These are phyloP conservation scores for Spiraea crenata DNA, from an alignment of 331 rosid genomes.

Conservation along the genomic window DNA sequence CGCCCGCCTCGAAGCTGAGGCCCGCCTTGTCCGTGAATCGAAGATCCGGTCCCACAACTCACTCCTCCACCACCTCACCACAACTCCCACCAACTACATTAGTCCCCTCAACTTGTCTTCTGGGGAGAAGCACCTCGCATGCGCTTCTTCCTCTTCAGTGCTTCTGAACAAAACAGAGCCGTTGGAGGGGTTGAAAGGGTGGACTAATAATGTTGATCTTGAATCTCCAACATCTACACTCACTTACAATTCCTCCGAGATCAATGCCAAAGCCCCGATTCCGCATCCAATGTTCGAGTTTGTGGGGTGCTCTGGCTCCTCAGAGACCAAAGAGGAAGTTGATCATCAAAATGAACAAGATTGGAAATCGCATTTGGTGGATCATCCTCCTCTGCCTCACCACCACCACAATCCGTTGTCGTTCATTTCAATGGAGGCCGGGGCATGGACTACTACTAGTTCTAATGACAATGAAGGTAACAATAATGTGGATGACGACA, in stretches of 20 bases:
- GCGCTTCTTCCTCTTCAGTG: not conserved
- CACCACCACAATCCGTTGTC: no score
- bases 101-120: slow-evolving; percentile 30
- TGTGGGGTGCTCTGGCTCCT: slow-evolving; percentile 70
- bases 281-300: slow-evolving; percentile 58
- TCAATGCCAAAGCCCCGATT: slow-evolving; percentile 5
- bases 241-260: slow-evolving; percentile 42
- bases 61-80: slow-evolving; percentile 40
- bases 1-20: slow-evolving; percentile 98
- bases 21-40: slow-evolving; percentile 89
- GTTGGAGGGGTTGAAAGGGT: not conserved
- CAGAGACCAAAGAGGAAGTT: slow-evolving; percentile 55
- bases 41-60: slow-evolving; percentile 52
- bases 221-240: slow-evolving; percentile 89
- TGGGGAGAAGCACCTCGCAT: no score
- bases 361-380: slow-evolving; percentile 57
- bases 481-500: slow-evolving; percentile 10
- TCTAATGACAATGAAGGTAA: slow-evolving; percentile 9
- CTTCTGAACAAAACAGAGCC: not conserved
- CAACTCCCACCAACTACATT: slow-evolving; percentile 18
- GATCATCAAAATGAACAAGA: slow-evolving; percentile 39
- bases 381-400: no score
- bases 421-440: slow-evolving; percentile 48
- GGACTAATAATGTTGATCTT: slow-evolving; percentile 32
- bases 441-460: slow-evolving; percentile 44